These are phyloP conservation scores for Apiosordaria backusii DNA, from an alignment of 495 filamentous ascomycete genomes.

Conservation along the genomic window DNA sequence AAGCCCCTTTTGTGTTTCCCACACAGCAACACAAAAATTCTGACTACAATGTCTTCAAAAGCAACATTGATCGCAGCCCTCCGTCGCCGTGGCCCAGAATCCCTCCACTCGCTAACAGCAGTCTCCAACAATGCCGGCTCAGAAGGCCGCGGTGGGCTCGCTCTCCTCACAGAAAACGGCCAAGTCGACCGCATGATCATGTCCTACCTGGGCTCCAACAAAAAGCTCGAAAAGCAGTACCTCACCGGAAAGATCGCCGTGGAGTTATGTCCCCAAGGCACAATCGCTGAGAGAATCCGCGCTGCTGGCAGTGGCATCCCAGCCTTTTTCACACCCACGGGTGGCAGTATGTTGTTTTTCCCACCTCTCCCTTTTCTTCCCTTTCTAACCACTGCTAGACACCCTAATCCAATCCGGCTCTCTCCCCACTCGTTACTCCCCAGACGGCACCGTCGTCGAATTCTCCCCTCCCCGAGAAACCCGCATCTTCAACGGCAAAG, in stretches of 20 bases:
- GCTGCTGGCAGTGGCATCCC: constrained; percentile 65
- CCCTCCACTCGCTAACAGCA: constrained; percentile 54
- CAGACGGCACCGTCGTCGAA: constrained; percentile 50
- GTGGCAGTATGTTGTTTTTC: constrained; percentile 41
- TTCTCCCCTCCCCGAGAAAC: constrained; percentile 55
- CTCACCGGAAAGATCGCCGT: constrained; percentile 59
- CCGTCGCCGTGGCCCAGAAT: constrained; percentile 40
- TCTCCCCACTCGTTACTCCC: constrained; percentile 53
- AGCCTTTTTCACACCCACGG: constrained; percentile 64
- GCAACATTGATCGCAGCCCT: constrained; percentile 52
- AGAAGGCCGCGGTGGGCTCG: constrained; percentile 53
- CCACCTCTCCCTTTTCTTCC: background rate
- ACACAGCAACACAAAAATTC: background rate
- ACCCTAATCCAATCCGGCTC: constrained; percentile 60
- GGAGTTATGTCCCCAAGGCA: constrained; percentile 64
- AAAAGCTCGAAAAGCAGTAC: constrained; percentile 61
- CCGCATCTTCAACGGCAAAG: constrained; percentile 55
- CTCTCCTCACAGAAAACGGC: constrained; percentile 49
- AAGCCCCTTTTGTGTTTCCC: constrained; percentile 25
- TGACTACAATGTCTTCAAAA: constrained; percentile 2
- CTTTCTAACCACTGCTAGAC: constrained; percentile 28
- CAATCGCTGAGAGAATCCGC: constrained; percentile 58
- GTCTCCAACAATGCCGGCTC: constrained; percentile 66
- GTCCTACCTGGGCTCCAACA: constrained; percentile 61
- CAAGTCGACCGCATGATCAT: constrained; percentile 59